A percentile compares a stretch with the other conserved stretches of the same genome.
Conservation (phyloP, 2,329 filamentous ascomycete species). For the Colletotrichum sp. region DNA sequence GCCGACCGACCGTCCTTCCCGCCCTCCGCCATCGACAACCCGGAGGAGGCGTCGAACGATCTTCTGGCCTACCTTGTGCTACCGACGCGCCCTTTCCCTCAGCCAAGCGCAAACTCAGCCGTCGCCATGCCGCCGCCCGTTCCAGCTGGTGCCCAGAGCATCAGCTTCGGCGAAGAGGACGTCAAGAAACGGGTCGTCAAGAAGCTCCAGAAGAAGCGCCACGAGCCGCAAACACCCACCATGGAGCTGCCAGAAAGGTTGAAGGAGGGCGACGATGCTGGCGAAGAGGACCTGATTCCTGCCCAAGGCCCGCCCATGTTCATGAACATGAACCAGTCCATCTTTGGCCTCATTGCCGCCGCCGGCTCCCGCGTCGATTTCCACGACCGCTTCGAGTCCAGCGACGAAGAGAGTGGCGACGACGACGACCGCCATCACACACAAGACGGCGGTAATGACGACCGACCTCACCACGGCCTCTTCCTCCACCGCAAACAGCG, state of each 20-base stretch:
- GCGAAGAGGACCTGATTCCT: slow-evolving; percentile 50
- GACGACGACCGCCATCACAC: slow-evolving; percentile 32
- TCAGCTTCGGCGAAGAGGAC: slow-evolving; percentile 37
- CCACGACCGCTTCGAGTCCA: slow-evolving; percentile 82
- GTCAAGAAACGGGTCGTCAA: slow-evolving; percentile 43
- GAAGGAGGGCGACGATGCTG: slow-evolving; percentile 54
- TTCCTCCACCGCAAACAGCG: slow-evolving; percentile 39
- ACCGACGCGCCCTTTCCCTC: not conserved
- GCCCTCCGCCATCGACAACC: not conserved
- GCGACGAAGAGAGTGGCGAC: slow-evolving; percentile 78
- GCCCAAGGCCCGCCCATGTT: slow-evolving; percentile 55
- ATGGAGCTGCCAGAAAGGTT: slow-evolving; percentile 60
- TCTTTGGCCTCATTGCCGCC: slow-evolving; percentile 91
- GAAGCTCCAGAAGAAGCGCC: slow-evolving; percentile 51
- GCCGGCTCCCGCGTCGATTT: slow-evolving; percentile 85
- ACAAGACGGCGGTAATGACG: not conserved
- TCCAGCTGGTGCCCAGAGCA: slow-evolving; percentile 20
- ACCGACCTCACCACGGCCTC: not conserved
- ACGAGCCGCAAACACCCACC: slow-evolving; percentile 40
- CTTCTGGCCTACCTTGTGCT: not conserved
- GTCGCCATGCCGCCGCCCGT: slow-evolving; percentile 10
- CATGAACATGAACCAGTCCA: slow-evolving; percentile 89
- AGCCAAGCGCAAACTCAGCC: slow-evolving; percentile 4
- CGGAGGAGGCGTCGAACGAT: not conserved
- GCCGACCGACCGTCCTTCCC: not conserved